Base-by-base conservation (phyloP, 805 yeast genomes). In the Hanseniaspora osmophila region DNA sequence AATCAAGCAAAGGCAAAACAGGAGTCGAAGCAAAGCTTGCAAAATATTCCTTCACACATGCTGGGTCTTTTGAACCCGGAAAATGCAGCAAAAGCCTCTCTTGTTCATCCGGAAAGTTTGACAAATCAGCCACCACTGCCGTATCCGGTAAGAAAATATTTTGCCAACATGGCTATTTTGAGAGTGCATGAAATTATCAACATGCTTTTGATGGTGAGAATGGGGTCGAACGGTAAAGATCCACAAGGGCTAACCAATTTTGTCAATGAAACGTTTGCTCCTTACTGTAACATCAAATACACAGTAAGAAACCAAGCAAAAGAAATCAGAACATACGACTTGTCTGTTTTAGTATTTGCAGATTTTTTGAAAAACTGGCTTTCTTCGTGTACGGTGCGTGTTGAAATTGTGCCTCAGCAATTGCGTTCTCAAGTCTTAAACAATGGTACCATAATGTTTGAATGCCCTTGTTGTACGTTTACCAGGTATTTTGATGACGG, bases 401-500 rank as follows among this genome's bases (percentile, higher is more conserved):
- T 77, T 33, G 83, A 77, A 51, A 57, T 77, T 5, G 64, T 67
- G 6, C 38, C 77, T 2, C 68, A 69, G 19, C 62, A 69, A 49
- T 49, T 74, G 29, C 66, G 73, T 33, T 77, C 80, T 6, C 73
- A 73, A 47, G 71, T 72, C 1, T 56, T 77, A 42, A 69, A 75
- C 3, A 69, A 73, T 49, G 78, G 78, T 0, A 67, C 73, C 5
- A 71, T 77, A 0, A 68, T 71, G 44, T 58, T 79, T 32, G 80
- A 76, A 37, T 71, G 78, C 42, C 67, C 75, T 11, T 64, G 75
- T 40, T 65, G 72, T 33, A 62, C 73, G 1, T 60, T 72, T 41
- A 65, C 72, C 15, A 73, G 70, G 51, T 68, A 73, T 59, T 83
- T 77, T 56, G 60, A 65, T 2, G 94, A 84, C 60, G 94, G 92